A percentile compares a stretch with the other conserved stretches of the same genome.
These are phyloP conservation scores for Salvia sclarea DNA, from an alignment of 305 asterid genomes.

Conservation along the genomic window DNA sequence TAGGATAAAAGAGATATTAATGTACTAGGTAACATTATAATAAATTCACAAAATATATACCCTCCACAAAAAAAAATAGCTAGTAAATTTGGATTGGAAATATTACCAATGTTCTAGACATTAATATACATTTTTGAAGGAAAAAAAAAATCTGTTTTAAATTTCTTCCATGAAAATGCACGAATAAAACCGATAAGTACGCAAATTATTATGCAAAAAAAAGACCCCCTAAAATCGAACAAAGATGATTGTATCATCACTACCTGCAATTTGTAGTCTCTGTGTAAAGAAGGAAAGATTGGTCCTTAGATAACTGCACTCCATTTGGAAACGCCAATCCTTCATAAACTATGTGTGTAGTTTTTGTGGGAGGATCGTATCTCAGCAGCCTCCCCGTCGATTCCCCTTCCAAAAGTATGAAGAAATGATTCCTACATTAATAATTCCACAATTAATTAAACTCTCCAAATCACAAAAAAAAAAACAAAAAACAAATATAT, in stretches of 20 bases:
- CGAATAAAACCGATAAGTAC: no score
- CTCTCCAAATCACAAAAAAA: neutral
- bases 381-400: conserved; percentile 71
- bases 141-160: no score
- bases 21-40: no score
- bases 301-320: conserved; percentile 79
- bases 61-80: no score
- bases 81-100: no score
- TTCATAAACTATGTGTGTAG: conserved; percentile 66
- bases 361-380: conserved; percentile 70
- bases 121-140: no score
- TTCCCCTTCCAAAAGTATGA: conserved; percentile 86
- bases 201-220: no score
- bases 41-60: no score
- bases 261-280: conserved; percentile 97
- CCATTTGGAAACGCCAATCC: conserved; percentile 90
- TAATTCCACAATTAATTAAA: neutral
- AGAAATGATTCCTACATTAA: conserved; percentile 63
- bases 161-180: no score
- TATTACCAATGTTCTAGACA: no score
- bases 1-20: no score
- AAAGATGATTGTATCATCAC: neutral
- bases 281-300: conserved; percentile 74
- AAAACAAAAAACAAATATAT: neutral
- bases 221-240: neutral